Percentiles rank a stretch among this genome's conserved stretches.
Evolutionary conservation across 306 rosid genomes (phyloP).

Genomic region (Malus fusca): DNA sequence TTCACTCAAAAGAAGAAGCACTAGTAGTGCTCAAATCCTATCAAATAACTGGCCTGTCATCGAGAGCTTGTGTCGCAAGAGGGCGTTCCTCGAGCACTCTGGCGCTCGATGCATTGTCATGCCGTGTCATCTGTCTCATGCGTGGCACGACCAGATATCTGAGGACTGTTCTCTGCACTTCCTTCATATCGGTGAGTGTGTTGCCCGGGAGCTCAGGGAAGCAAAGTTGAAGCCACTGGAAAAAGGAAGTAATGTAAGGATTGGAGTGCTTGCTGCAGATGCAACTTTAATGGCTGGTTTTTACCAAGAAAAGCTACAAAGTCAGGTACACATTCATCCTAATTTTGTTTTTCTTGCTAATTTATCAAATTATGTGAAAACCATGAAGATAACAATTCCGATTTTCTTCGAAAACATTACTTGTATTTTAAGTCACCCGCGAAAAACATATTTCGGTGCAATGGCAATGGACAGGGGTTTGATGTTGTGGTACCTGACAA

Average conservation of each 20-base stretch:
- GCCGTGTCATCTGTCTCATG: constrained; percentile 68
- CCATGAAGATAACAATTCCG: neutral
- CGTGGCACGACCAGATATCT: constrained; percentile 47
- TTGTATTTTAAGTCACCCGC: neutral
- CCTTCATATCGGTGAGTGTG: constrained; percentile 66
- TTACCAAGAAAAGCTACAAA: constrained; percentile 48
- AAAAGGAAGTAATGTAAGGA: constrained; percentile 35
- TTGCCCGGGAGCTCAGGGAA: constrained; percentile 50
- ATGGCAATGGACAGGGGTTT: constrained; percentile 50
- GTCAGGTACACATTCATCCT: constrained; percentile 32
- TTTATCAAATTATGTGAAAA: neutral
- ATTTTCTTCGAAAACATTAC: neutral
- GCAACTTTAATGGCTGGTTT: constrained; percentile 28
- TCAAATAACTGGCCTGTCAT: constrained; percentile 21
- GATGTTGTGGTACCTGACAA: constrained; percentile 71
- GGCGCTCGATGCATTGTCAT: constrained; percentile 56
- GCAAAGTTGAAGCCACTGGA: constrained; percentile 52
- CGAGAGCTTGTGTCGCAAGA: constrained; percentile 40
- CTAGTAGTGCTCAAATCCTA: constrained; percentile 5
- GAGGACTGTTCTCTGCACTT: constrained; percentile 45
- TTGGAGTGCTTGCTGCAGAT: constrained; percentile 46
- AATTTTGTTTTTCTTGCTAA: neutral
- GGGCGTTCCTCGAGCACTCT: constrained; percentile 42
- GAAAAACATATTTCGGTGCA: neutral
- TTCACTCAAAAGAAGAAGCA: constrained; percentile 15